Evolutionary conservation across 768 basidiomycete genomes (phyloP), one percentile per base, ranked within the genome.

Genomic region (Mycena sanguinolenta): DNA sequence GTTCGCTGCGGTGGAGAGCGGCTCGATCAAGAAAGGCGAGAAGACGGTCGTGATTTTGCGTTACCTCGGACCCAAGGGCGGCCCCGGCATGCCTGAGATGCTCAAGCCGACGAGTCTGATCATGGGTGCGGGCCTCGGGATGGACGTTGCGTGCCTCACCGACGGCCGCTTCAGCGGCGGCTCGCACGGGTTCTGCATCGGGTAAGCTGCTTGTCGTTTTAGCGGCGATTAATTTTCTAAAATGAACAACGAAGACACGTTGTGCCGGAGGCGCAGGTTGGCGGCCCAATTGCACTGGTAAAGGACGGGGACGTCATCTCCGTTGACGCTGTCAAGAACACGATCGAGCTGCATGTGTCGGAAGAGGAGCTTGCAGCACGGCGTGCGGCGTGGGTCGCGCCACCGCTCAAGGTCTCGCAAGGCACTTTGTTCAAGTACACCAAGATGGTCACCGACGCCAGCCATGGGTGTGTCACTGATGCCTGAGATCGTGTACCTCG

Each of bases 51-150:
- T 93, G 65, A 94, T 99, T 65, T 85, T 99, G 78, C 88, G 98
- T 57, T 99, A 99, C 80, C 91, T 99, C 73, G 98, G 98, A 57
- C 97, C 97, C 32, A 93, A 95, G 84, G 97, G 97, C 71, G 98
- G 97, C 67, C 97, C 97, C 93, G 96, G 96, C 72, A 99, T 99
- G 97, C 97, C 96, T 58, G 98, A 99, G 85, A 99, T 99, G 98
- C 87, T 99, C 67, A 98, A 98, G 80, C 97, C 97, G 28, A 99
- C 97, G 36, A 95, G 95, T 84, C 80, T 99, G 77, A 96, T 99
- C 81, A 99, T 99, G 95, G 98, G 98, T 64, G 98, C 98, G 16
- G 98, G 98, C 14, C 87, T 99, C 14, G 98, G 98, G 14, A 84
- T 93, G 73, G 97, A 99, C 75, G 98, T 99, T 58, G 97, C 97